Conservation (phyloP, 306 rosid genomes). For the Chamaecrista fasciculata region DNA sequence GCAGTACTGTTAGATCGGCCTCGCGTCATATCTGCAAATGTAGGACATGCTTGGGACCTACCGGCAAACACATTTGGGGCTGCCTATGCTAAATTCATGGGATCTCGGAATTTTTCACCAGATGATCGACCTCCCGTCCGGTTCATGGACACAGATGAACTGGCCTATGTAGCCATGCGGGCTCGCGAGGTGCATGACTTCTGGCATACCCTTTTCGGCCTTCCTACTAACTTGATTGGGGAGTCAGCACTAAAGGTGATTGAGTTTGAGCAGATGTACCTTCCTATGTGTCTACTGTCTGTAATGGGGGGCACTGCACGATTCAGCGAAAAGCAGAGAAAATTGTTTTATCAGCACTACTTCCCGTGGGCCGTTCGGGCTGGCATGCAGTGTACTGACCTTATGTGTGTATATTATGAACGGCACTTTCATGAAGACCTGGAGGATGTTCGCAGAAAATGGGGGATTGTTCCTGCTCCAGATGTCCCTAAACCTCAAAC, state of each 20-base stretch:
- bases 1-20: slow-evolving; percentile 54
- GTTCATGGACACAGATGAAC: slow-evolving; percentile 76
- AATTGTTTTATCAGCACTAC: slow-evolving; percentile 75
- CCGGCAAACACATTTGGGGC: slow-evolving; percentile 83
- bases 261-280: slow-evolving; percentile 70
- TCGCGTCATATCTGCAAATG: slow-evolving; percentile 52
- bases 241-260: slow-evolving; percentile 69
- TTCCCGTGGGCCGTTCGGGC: slow-evolving; percentile 88
- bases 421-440: slow-evolving; percentile 77
- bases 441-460: slow-evolving; percentile 69
- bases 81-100: slow-evolving; percentile 94
- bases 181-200: slow-evolving; percentile 76
- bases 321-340: slow-evolving; percentile 66
- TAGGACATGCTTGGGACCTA: slow-evolving; percentile 69
- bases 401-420: slow-evolving; percentile 85
- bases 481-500: slow-evolving; percentile 34
- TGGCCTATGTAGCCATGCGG: slow-evolving; percentile 63
- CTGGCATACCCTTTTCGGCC: slow-evolving; percentile 68
- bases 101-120: slow-evolving; percentile 90
- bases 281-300: slow-evolving; percentile 64
- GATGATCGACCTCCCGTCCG: slow-evolving; percentile 93
- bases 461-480: slow-evolving; percentile 77
- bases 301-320: slow-evolving; percentile 64
- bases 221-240: slow-evolving; percentile 68
- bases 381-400: slow-evolving; percentile 76